phyloP scores from a whole-genome alignment of 176 grass and related monocot genomes.

The Zizania latifolia region DNA sequence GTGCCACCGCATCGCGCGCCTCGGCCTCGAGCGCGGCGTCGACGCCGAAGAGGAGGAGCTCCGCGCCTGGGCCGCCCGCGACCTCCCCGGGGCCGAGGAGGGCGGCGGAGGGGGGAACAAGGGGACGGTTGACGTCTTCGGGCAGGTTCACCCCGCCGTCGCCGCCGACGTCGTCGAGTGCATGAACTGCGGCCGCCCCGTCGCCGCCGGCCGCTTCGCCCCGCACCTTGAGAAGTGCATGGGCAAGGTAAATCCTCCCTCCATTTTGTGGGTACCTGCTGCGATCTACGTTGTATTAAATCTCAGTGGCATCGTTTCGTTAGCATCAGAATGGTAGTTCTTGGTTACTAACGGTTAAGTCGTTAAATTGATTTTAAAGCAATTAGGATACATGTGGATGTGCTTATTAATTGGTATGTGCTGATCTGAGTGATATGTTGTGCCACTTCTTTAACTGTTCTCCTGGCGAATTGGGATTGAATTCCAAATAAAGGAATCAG shows the following conservation, averaged over 20 bases:
- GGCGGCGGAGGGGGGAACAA: slow-evolving; percentile 56
- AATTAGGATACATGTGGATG: not conserved
- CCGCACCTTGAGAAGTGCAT: slow-evolving; percentile 98
- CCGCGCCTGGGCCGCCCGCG: slow-evolving; percentile 49
- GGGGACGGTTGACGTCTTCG: slow-evolving; percentile 77
- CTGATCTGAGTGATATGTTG: not conserved
- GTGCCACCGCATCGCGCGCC: slow-evolving; percentile 88
- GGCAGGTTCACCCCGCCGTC: slow-evolving; percentile 66
- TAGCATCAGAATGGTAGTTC: not conserved
- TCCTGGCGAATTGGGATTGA: not conserved
- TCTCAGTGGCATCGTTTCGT: not conserved
- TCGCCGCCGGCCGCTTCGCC: slow-evolving; percentile 83
- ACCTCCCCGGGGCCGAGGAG: slow-evolving; percentile 34
- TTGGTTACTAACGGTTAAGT: not conserved
- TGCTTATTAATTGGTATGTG: not conserved
- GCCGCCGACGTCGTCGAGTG: slow-evolving; percentile 68
- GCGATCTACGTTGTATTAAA: not conserved
- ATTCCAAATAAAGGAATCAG: not conserved
- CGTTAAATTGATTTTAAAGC: not conserved
- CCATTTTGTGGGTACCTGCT: not conserved
- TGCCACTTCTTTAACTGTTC: not conserved
- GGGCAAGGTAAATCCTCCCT: slow-evolving; percentile 69
- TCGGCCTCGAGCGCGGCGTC: slow-evolving; percentile 82
- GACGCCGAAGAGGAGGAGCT: slow-evolving; percentile 94
- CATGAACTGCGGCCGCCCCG: slow-evolving; percentile 84